These are phyloP conservation scores for Camelina sativa DNA, from an alignment of 345 rosid genomes.

Conservation along the genomic window DNA sequence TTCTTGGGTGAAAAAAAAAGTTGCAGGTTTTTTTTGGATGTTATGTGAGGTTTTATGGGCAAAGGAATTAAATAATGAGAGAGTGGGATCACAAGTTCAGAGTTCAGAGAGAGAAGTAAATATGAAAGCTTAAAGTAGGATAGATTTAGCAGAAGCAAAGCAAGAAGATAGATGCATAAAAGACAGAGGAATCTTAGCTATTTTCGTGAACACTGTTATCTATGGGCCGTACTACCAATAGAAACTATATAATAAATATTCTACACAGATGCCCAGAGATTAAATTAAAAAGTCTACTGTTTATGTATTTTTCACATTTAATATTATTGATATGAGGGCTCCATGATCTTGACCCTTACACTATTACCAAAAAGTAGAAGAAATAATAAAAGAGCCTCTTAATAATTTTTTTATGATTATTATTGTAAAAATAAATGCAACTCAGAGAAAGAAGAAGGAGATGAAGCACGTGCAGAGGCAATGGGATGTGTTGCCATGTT, in stretches of 20 bases:
- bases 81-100: slow-evolving; percentile 36
- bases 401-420: slow-evolving; percentile 37
- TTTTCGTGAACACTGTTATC: slow-evolving; percentile 49
- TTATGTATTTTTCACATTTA: slow-evolving; percentile 33
- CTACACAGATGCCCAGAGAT: slow-evolving; percentile 39
- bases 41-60: slow-evolving; percentile 35
- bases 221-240: slow-evolving; percentile 40
- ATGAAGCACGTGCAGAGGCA: slow-evolving; percentile 68
- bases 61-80: slow-evolving; percentile 29
- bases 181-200: slow-evolving; percentile 54
- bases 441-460: slow-evolving; percentile 33
- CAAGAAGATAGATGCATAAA: slow-evolving; percentile 30
- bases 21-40: slow-evolving; percentile 32
- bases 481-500: slow-evolving; percentile 49
- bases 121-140: slow-evolving; percentile 46
- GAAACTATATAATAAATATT: slow-evolving; percentile 43
- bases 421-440: slow-evolving; percentile 51
- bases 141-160: slow-evolving; percentile 34
- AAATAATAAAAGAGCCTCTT: slow-evolving; percentile 1
- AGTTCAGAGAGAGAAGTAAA: slow-evolving; percentile 31
- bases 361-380: slow-evolving; percentile 29
- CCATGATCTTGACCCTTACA: slow-evolving; percentile 48
- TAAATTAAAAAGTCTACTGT: slow-evolving; percentile 30
- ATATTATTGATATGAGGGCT: slow-evolving; percentile 47
- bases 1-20: slow-evolving; percentile 14